Evolutionary conservation across 805 yeast genomes (phyloP).

Genomic region (Saccharomycopsis malanga): DNA sequence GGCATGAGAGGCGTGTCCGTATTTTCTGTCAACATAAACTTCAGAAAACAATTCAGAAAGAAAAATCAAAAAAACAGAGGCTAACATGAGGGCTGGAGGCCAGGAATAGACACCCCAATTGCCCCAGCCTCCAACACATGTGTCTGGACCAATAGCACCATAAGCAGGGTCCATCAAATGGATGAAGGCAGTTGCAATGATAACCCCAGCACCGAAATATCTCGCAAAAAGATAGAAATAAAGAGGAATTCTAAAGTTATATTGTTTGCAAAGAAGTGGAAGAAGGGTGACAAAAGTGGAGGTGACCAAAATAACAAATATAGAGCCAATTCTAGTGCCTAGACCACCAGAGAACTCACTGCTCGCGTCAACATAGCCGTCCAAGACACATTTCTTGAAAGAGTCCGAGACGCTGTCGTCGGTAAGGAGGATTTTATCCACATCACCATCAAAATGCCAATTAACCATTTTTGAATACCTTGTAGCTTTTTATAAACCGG

Average conservation of each 20-base stretch:
- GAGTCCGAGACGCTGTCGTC: slow-evolving; percentile 29
- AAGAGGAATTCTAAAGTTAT: slow-evolving; percentile 37
- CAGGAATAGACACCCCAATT: slow-evolving; percentile 33
- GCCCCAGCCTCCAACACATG: slow-evolving; percentile 24
- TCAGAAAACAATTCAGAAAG: slow-evolving; percentile 35
- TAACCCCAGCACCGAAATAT: slow-evolving; percentile 72
- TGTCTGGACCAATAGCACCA: slow-evolving; percentile 24
- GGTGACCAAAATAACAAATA: slow-evolving; percentile 52
- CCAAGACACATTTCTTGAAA: slow-evolving; percentile 36
- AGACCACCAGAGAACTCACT: slow-evolving; percentile 37
- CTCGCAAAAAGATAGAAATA: slow-evolving; percentile 25
- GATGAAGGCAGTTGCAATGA: slow-evolving; percentile 67
- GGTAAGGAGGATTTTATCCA: slow-evolving; percentile 27
- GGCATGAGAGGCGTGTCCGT: slow-evolving; percentile 24
- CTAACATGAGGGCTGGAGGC: slow-evolving; percentile 41
- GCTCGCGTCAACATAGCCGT: slow-evolving; percentile 35
- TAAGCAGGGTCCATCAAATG: slow-evolving; percentile 57
- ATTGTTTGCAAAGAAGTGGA: slow-evolving; percentile 37
- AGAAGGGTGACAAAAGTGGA: slow-evolving; percentile 40
- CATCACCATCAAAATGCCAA: slow-evolving; percentile 25
- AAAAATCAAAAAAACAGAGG: slow-evolving; percentile 34
- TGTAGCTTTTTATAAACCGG: no score
- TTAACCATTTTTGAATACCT: slow-evolving; percentile 22
- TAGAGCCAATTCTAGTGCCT: slow-evolving; percentile 46
- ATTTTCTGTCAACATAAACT: slow-evolving; percentile 34